phyloP scores from a whole-genome alignment of 2,329 filamentous ascomycete genomes.

The Penicillium sp. region DNA sequence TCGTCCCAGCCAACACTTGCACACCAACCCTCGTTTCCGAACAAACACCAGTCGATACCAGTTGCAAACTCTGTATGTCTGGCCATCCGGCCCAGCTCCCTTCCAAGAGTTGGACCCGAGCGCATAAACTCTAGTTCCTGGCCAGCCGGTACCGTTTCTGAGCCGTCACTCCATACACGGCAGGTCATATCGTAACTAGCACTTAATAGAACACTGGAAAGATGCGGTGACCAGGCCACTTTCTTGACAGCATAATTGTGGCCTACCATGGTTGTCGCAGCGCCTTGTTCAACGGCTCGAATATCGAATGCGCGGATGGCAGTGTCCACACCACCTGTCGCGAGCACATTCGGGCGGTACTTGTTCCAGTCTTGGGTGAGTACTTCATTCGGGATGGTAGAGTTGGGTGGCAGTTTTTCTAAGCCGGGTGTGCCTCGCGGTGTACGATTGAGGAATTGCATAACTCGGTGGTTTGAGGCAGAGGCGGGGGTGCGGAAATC shows the following conservation, averaged over 20 bases:
- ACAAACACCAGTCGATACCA: slow-evolving; percentile 96
- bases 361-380: slow-evolving; percentile 99
- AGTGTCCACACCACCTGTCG: slow-evolving; percentile 85
- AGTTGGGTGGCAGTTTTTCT: slow-evolving; percentile 34
- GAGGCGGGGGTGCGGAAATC: slow-evolving; percentile 84
- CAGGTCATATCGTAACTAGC: slow-evolving; percentile 99
- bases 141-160: slow-evolving; percentile 32
- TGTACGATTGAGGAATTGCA: slow-evolving; percentile 67
- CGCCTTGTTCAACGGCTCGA: slow-evolving; percentile 69
- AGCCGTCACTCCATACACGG: slow-evolving; percentile 87
- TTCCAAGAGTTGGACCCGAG: slow-evolving; percentile 53
- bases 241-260: slow-evolving; percentile 89
- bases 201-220: slow-evolving; percentile 81
- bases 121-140: slow-evolving; percentile 41
- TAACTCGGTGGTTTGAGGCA: slow-evolving; percentile 81
- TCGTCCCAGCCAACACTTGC: slow-evolving; percentile 96
- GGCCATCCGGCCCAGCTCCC: slow-evolving; percentile 83
- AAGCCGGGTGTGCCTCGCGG: slow-evolving; percentile 40
- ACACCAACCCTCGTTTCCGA: slow-evolving; percentile 93
- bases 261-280: slow-evolving; percentile 71
- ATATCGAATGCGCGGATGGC: slow-evolving; percentile 89
- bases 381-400: slow-evolving; percentile 70
- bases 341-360: slow-evolving; percentile 80
- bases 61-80: slow-evolving; percentile 94
- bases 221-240: slow-evolving; percentile 88